These are phyloP conservation scores for Capsicum pubescens DNA, from an alignment of 257 asterid genomes.

Conservation along the genomic window DNA sequence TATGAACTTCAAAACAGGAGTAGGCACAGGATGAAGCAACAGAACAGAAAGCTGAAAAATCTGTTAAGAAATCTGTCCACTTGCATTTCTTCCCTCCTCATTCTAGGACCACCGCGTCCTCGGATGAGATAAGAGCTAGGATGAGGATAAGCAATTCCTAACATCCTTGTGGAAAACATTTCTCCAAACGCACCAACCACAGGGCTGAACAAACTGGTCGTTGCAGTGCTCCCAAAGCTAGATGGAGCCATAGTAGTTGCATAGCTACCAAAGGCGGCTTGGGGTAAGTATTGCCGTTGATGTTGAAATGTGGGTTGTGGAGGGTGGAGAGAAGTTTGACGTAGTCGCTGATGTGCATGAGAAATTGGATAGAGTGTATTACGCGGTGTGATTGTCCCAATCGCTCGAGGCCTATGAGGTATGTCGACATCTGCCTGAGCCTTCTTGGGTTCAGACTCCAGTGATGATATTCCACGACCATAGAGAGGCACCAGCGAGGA, in stretches of 20 bases:
- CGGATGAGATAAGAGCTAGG: constrained; percentile 51
- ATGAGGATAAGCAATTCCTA: constrained; percentile 68
- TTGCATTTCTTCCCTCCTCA: constrained; percentile 52
- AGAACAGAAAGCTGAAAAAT: constrained; percentile 67
- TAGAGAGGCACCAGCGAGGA: constrained; percentile 83
- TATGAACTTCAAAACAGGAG: constrained; percentile 57
- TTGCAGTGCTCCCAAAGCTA: constrained; percentile 27
- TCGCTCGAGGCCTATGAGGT: constrained; percentile 78
- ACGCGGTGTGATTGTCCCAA: constrained; percentile 39
- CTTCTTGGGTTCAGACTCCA: constrained; percentile 59
- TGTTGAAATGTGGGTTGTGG: constrained; percentile 23
- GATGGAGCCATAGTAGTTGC: constrained; percentile 48
- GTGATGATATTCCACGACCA: constrained; percentile 66
- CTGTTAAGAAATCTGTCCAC: constrained; percentile 75
- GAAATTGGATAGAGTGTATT: constrained; percentile 42
- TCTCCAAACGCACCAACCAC: constrained; percentile 46
- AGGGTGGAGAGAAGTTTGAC: constrained; percentile 28
- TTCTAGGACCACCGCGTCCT: constrained; percentile 60
- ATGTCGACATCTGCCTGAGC: constrained; percentile 47
- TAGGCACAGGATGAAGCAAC: constrained; percentile 73
- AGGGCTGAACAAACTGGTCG: constrained; percentile 22
- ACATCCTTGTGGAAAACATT: constrained; percentile 72
- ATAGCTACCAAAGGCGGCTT: constrained; percentile 47
- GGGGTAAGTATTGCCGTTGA: constrained; percentile 43
- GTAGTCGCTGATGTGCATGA: constrained; percentile 43